Evolutionary conservation across 2,329 filamentous ascomycete species (phyloP).

Genomic region (Cladobotryum protrusum): DNA sequence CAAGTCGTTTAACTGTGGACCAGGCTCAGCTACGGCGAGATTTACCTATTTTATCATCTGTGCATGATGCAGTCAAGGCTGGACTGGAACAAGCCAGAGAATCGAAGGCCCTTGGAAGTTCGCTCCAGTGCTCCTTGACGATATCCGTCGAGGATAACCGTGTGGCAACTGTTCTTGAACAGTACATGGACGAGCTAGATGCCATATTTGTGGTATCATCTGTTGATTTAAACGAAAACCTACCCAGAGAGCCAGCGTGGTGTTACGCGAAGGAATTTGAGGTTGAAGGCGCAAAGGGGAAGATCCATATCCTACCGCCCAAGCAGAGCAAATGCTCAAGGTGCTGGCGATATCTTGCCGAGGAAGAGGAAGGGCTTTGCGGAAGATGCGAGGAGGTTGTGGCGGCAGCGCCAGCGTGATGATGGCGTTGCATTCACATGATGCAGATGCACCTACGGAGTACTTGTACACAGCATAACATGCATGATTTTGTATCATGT

Average conservation of each 20-base stretch:
- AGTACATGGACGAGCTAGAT: conserved; percentile 47
- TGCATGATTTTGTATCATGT: neutral
- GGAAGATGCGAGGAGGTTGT: conserved; percentile 65
- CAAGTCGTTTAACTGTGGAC: conserved; percentile 31
- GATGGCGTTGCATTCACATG: conserved; percentile 7
- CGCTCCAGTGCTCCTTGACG: conserved; percentile 68
- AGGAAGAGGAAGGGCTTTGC: conserved; percentile 62
- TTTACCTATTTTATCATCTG: conserved; percentile 43
- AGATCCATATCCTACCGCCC: conserved; percentile 43
- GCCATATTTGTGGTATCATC: conserved; percentile 64
- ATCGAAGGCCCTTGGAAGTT: conserved; percentile 70
- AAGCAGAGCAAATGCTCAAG: conserved; percentile 66
- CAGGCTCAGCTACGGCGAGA: conserved; percentile 35
- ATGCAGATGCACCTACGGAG: neutral
- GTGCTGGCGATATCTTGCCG: conserved; percentile 83
- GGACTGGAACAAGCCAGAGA: conserved; percentile 67
- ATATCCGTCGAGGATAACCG: conserved; percentile 39
- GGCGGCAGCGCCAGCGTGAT: conserved; percentile 6
- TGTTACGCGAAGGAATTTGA: conserved; percentile 38
- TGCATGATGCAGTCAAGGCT: conserved; percentile 63
- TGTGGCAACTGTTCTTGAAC: conserved; percentile 30
- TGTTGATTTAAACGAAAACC: conserved; percentile 41
- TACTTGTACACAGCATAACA: neutral
- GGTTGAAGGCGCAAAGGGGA: conserved; percentile 30
- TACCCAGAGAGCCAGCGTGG: conserved; percentile 32